Conservation (phyloP, 805 yeast species). For the Wickerhamiella kurtzmanii region DNA sequence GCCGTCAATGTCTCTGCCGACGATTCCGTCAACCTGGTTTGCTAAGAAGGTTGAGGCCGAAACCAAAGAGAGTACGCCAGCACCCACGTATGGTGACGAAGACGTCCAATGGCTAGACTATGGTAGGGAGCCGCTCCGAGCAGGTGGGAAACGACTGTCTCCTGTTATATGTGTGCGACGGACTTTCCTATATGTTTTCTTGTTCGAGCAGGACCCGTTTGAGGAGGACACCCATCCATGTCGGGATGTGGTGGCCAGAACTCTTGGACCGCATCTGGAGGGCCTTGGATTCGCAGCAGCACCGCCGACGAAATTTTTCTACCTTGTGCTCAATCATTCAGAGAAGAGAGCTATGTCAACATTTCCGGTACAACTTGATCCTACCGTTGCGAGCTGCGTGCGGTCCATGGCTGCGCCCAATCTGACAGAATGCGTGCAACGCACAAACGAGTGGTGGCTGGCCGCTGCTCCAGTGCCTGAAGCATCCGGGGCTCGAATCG, state of each 20-base stretch:
- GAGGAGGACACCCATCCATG: background rate
- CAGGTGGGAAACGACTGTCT: background rate
- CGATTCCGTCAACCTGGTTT: too few species aligned
- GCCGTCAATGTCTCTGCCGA: slow-evolving; percentile 1
- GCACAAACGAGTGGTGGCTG: slow-evolving; percentile 1
- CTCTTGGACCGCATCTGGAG: slow-evolving; percentile 8
- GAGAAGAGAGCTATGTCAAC: background rate
- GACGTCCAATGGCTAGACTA: background rate
- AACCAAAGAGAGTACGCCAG: background rate
- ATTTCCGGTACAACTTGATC: background rate
- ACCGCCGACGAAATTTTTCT: slow-evolving; percentile 16
- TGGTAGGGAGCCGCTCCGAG: slow-evolving; percentile 29
- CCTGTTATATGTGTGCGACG: background rate
- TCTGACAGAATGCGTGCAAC: background rate
- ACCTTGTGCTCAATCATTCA: slow-evolving; percentile 3
- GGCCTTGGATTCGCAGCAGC: slow-evolving; percentile 18
- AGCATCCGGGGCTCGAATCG: background rate
- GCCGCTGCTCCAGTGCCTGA: background rate
- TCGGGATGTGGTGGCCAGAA: background rate
- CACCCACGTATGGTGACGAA: background rate
- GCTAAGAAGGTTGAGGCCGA: too few species aligned
- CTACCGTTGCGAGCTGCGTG: background rate
- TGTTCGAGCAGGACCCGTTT: background rate
- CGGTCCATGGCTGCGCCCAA: background rate
- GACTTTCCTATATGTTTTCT: background rate